A percentile compares a stretch with the other conserved stretches of the same genome.
Evolutionary conservation across 2,329 filamentous ascomycete species (phyloP).

Genomic region (Fusarium nematophilum): DNA sequence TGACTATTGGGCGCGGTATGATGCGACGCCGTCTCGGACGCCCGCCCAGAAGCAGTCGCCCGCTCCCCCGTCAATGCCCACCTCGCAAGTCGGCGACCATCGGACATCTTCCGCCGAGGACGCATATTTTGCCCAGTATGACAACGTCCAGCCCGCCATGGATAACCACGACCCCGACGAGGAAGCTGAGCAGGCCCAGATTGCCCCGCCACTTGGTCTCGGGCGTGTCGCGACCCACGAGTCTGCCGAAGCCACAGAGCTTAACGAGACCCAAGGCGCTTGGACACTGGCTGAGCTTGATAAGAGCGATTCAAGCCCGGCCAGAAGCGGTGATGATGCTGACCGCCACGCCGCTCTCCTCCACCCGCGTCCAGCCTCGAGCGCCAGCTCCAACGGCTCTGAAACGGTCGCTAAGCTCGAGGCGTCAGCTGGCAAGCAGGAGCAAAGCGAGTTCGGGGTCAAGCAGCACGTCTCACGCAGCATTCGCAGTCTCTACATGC

Average conservation of each 20-base stretch:
- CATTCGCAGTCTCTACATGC: slow-evolving; percentile 79
- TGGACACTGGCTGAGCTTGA: slow-evolving; percentile 60
- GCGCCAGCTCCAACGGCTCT: slow-evolving; percentile 66
- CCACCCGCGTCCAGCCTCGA: slow-evolving; percentile 70
- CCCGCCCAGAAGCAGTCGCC: slow-evolving; percentile 72
- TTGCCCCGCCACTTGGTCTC: slow-evolving; percentile 50
- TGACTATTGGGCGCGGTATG: slow-evolving; percentile 84
- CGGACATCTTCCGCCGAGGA: slow-evolving; percentile 64
- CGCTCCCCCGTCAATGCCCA: slow-evolving; percentile 59
- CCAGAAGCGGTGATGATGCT: slow-evolving; percentile 44
- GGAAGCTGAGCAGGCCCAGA: slow-evolving; percentile 53
- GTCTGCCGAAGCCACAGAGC: slow-evolving; percentile 32
- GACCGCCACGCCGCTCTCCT: slow-evolving; percentile 55
- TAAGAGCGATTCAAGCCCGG: slow-evolving; percentile 50
- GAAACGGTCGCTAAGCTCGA: slow-evolving; percentile 72
- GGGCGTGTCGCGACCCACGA: slow-evolving; percentile 22
- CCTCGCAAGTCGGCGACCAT: slow-evolving; percentile 38
- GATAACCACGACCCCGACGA: slow-evolving; percentile 86
- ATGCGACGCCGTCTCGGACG: slow-evolving; percentile 74
- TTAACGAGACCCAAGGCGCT: slow-evolving; percentile 47
- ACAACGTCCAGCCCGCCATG: slow-evolving; percentile 81
- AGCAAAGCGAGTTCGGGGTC: slow-evolving; percentile 76
- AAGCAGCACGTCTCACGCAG: slow-evolving; percentile 83
- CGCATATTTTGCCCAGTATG: slow-evolving; percentile 82
- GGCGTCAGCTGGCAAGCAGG: slow-evolving; percentile 64